Conservation (phyloP, 306 rosid genomes). For the Vigna trinervia region DNA sequence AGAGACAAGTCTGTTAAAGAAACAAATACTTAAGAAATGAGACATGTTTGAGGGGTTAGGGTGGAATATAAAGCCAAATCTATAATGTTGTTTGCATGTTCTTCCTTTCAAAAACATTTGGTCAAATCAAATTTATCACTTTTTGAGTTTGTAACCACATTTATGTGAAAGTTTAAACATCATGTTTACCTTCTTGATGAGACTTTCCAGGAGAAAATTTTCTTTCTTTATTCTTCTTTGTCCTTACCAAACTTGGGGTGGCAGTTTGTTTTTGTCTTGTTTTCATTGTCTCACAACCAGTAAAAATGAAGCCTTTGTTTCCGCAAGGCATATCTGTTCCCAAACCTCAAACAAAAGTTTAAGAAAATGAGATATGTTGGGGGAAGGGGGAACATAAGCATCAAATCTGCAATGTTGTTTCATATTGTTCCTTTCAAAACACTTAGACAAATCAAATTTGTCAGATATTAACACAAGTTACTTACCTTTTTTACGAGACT, state of each 20-base stretch:
- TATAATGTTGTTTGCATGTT: neutral
- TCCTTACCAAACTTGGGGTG: neutral
- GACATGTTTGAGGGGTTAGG: neutral
- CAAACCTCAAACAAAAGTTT: too few species aligned
- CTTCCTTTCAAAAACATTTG: neutral
- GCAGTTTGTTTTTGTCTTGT: neutral
- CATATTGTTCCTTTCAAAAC: conserved; percentile 8
- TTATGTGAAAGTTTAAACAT: neutral
- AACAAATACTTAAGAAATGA: neutral
- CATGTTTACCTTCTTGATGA: neutral
- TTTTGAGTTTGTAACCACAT: neutral
- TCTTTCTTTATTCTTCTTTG: neutral
- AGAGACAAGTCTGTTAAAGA: neutral
- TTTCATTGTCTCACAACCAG: too few species aligned
- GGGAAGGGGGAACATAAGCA: too few species aligned
- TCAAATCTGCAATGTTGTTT: too few species aligned
- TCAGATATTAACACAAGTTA: neutral
- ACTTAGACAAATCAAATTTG: neutral
- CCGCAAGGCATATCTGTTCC: too few species aligned
- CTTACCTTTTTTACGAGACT: conserved; percentile 5
- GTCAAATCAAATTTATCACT: neutral
- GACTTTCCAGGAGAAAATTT: neutral
- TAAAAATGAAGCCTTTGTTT: too few species aligned
- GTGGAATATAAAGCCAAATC: conserved; percentile 1
- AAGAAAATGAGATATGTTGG: too few species aligned